phyloP scores from a whole-genome alignment of 1,284 basidiomycete species.

The Ceratobasidium sp. region DNA sequence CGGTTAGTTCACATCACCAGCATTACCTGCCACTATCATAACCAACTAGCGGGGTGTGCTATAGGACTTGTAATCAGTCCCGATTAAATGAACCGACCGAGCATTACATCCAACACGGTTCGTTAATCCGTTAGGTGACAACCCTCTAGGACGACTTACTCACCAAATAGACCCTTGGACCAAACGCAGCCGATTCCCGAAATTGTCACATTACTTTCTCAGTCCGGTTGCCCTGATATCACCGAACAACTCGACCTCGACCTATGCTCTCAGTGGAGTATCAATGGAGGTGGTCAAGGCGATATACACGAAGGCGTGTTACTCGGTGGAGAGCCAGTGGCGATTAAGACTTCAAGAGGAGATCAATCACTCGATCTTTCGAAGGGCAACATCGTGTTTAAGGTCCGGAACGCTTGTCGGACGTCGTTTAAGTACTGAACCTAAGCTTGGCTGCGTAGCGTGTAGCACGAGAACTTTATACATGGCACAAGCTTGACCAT shows the following conservation, averaged over 20 bases:
- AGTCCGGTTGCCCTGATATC: not conserved
- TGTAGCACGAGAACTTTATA: conserved; percentile 1
- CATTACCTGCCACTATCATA: too few species aligned
- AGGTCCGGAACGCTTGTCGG: not conserved
- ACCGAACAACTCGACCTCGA: not conserved
- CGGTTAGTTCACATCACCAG: too few species aligned
- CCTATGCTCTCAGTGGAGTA: not conserved
- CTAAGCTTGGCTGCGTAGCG: not conserved
- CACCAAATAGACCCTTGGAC: not conserved
- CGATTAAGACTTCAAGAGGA: conserved; percentile 4
- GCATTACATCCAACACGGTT: not conserved
- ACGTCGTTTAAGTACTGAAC: not conserved
- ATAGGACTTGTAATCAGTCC: too few species aligned
- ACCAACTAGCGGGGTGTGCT: too few species aligned
- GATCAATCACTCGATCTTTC: not conserved
- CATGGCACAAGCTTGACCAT: not conserved
- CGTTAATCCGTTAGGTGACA: not conserved
- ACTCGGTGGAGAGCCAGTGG: not conserved
- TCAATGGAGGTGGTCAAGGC: not conserved
- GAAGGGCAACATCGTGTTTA: not conserved
- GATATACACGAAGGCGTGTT: not conserved
- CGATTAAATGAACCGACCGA: not conserved
- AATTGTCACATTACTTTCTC: not conserved
- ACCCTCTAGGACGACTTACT: not conserved
- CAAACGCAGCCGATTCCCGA: conserved; percentile 1